Evolutionary conservation across 2,329 filamentous ascomycete species (phyloP).

Genomic region (Ceratocystiopsis sp.): DNA sequence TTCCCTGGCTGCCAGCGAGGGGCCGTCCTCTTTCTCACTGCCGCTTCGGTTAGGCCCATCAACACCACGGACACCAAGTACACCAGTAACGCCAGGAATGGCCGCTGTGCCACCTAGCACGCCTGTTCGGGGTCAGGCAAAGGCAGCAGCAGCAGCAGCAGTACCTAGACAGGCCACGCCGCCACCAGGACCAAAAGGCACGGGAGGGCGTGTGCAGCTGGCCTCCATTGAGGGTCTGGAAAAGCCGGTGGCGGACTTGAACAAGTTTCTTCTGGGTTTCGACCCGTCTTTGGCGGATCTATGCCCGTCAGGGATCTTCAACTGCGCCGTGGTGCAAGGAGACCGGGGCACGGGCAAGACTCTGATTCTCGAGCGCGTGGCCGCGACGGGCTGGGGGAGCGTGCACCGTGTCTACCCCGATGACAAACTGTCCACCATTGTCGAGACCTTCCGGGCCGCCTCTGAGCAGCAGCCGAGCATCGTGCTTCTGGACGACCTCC

Average conservation of each 20-base stretch:
- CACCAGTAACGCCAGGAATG: neutral
- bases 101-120: neutral
- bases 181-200: slow-evolving; percentile 11
- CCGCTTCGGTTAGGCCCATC: neutral
- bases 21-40: too few relatives aligned
- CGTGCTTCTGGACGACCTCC: slow-evolving; percentile 63
- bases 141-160: neutral
- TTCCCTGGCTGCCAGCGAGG: too few relatives aligned
- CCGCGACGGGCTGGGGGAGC: slow-evolving; percentile 50
- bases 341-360: slow-evolving; percentile 75
- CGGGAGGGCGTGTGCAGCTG: slow-evolving; percentile 20
- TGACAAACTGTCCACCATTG: slow-evolving; percentile 41
- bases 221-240: slow-evolving; percentile 51
- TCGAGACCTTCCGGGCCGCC: slow-evolving; percentile 54
- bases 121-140: too few relatives aligned
- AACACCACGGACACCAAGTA: slow-evolving; percentile 3
- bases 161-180: neutral
- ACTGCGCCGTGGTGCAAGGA: slow-evolving; percentile 55
- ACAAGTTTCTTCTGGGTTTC: slow-evolving; percentile 35
- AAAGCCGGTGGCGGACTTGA: slow-evolving; percentile 46
- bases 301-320: slow-evolving; percentile 9
- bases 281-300: slow-evolving; percentile 14
- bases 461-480: slow-evolving; percentile 54
- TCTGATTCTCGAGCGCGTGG: slow-evolving; percentile 51
- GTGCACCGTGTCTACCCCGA: slow-evolving; percentile 43